Percentiles rank a stretch among this genome's conserved stretches.
Conservation (phyloP, 1,139 yeast species). For the Pichia sp. region DNA sequence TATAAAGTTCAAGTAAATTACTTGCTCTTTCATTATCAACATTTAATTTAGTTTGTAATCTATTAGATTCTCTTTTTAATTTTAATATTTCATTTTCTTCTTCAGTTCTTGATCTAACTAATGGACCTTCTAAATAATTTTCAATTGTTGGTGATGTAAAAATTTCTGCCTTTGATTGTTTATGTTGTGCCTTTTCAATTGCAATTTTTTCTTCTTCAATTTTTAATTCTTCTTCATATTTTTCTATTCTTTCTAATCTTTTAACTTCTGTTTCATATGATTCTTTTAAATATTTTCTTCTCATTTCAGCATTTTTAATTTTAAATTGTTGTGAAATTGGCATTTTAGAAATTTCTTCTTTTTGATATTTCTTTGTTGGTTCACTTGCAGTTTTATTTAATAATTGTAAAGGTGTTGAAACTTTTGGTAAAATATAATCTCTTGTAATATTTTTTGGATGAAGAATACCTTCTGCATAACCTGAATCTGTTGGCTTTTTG, state of each 20-base stretch:
- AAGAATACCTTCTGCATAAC: conserved; percentile 70
- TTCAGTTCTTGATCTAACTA: conserved; percentile 64
- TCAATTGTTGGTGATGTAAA: conserved; percentile 80
- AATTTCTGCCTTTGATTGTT: conserved; percentile 47
- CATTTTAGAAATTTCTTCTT: conserved; percentile 31
- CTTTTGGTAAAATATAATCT: conserved; percentile 46
- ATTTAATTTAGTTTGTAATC: conserved; percentile 39
- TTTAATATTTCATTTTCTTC: conserved; percentile 51
- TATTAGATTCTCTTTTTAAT: conserved; percentile 49
- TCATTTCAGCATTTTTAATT: conserved; percentile 54
- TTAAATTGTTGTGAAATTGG: conserved; percentile 49
- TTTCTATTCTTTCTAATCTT: conserved; percentile 40
- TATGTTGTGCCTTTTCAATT: conserved; percentile 30
- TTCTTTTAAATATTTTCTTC: conserved; percentile 65
- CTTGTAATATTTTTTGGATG: conserved; percentile 66
- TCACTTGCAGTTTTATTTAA: conserved; percentile 31
- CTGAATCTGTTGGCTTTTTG: conserved; percentile 47
- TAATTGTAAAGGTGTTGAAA: conserved; percentile 36
- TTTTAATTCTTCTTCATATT: conserved; percentile 25
- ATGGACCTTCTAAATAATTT: conserved; percentile 56
- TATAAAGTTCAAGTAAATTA: conserved; percentile 62
- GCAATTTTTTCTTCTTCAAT: conserved; percentile 32
- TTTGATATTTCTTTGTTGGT: conserved; percentile 31
- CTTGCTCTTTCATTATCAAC: conserved; percentile 45
- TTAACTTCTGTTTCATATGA: conserved; percentile 59